Base-by-base conservation (phyloP, 2,329 filamentous ascomycete species). In the Arthrobotrys sinensis region DNA sequence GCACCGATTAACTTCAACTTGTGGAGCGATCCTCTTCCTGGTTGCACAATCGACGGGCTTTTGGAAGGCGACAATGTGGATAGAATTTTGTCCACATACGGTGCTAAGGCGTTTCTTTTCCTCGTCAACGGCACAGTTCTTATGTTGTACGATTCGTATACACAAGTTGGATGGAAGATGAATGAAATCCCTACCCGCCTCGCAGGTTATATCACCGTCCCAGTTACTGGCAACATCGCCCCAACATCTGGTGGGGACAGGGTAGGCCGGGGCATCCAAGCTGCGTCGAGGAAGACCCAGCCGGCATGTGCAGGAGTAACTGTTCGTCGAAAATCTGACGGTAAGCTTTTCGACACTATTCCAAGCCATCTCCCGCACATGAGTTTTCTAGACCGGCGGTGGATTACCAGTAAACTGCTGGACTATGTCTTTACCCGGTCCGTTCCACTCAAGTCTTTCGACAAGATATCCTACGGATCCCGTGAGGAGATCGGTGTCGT, bases 331-430 rank as follows among this genome's bases (percentile, higher is more conserved):
- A 52, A 28, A 32, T 24, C 19, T 16, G 24, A 24, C 12, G 48
- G 48, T 24, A 24, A 11, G 11, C 48, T 52, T 52, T 52, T 52
- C 14, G 19, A 52, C 14, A 52, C 48, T 4, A 52, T 52, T 11
- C 19, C 48, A 32, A 52, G 7, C 19, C 48, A 52, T 52, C 19
- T 52, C 19, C 19, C 48, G 19, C 48, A 52, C n/a, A 8, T 52
- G 3, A 16, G 19, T 6, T 52, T 11, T 28, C 16, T 52, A 11
- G n/a, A 52, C 4, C 16, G 28, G 16, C 48, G 48, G 3, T 52
- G 40, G 40, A 6, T 16, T 2, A 14, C n/a, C n/a, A 45, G 40
- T 14, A 50, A 24, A 50, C 7, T 24, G 1, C 19, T 50, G 7
- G 46, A 50, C 46, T 50, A 50, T 24, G 4, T 50, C 19, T 10